Evolutionary conservation across 2,329 filamentous ascomycete genomes (phyloP), one percentile per base, ranked within the genome.

Genomic region (Mycosphaerelloides madeirae): DNA sequence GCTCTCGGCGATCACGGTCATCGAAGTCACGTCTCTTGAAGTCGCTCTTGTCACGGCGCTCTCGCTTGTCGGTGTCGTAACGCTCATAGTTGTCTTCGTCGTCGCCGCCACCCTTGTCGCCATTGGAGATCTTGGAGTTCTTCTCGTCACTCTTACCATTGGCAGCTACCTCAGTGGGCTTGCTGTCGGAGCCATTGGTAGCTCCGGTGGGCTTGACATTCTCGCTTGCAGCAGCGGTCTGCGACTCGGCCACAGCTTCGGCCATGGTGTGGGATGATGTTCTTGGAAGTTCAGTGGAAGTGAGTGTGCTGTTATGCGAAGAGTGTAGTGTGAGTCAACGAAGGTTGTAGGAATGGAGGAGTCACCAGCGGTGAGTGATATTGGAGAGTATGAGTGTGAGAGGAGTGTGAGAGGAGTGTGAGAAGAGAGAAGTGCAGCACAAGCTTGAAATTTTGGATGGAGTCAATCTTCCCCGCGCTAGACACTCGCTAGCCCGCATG

Each of bases 41-140:
- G 22, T 25, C 22, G 40, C 44, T 44, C 29, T 46, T 43, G 31
- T 28, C 44, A 31, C 39, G 42, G 46, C 43, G 47, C 32, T 58
- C 52, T 35, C 48, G 41, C 38, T 55, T 50, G 41, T 52, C 45
- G 22, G 43, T 41, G 19, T 43, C 45, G 31, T 48, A 49, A 14
- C 41, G 48, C 34, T 54, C 55, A 36, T 42, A 46, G 28, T 50
- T 48, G 38, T 53, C 44, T 36, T 48, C 42, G 3, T 55, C 47
- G 29, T 40, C 40, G 19, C 38, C 25, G 22, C 53, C n/a, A n/a
- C n/a, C 46, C 28, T 42, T 48, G 15, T 53, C 49, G 38, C 39
- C 48, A 36, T 49, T 44, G 38, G 38, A 44, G 38, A 44, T 43
- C 22, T 55, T 40, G 28, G 29, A 18, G n/a, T 38, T 38, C 8